Evolutionary conservation across 306 rosid genomes (phyloP), one percentile per base, ranked within the genome.

Genomic region (Medicago ruthenica): DNA sequence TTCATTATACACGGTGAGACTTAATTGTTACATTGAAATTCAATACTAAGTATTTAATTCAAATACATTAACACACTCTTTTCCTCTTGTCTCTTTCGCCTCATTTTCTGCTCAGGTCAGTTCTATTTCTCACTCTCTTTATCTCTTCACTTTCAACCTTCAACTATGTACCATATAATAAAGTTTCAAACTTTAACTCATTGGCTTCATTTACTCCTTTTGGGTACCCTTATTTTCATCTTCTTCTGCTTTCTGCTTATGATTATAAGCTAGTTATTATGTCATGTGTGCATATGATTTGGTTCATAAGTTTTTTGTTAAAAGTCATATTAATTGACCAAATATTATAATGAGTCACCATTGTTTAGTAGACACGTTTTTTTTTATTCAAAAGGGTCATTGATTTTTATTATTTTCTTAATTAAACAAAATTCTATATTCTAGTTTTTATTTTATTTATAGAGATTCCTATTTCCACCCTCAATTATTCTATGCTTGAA

Each of bases 401-500:
- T 17, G n/a, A 5, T 21, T 55, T 34, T 45, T 34, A 27, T 45
- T 9, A 58, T 61, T 61, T 54, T 27, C 40, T 5, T 13, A 60
- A 11, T 5, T 13, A 60, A 11, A 5, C 1, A 6, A 54, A 37
- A 18, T 42, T 41, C 3, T 73, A 21, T 15, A 67, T 5, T 59
- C 2, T 24, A 39, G 48, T 84, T 34, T 3, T 51, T 68, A 34
- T 61, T 53, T 39, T 65, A 9, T 61, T 61, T 31, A n/a, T 34
- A 12, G 51, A 34, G 62, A 50, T 54, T 60, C 57, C 50, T 14
- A 3, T 61, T 63, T 66, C 51, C 42, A 65, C 74, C 10, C 47
- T 71, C 65, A 20, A 22, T 55, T 75, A 27, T 53, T 84, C 31
- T 44, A 37, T 73, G 24, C 53, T 70, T 77, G 42, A 24, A 64